Evolutionary conservation across 2,329 filamentous ascomycete species (phyloP).

Genomic region (Exophiala lecanii-corni): DNA sequence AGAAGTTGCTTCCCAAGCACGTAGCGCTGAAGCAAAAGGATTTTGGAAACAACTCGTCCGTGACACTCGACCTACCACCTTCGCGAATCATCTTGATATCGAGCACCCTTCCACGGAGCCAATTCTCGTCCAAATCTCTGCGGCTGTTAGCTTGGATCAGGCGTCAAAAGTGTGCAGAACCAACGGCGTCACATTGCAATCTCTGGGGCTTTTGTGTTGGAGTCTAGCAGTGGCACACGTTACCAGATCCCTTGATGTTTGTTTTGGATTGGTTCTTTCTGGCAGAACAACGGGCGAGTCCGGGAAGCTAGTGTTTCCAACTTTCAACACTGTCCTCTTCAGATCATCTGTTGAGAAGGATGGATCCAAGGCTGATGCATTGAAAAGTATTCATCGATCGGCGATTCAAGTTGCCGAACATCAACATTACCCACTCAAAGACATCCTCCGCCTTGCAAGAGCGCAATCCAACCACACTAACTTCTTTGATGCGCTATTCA

Average conservation of each 20-base stretch:
- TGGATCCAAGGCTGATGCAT: constrained; percentile 53
- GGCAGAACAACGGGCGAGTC: constrained; percentile 72
- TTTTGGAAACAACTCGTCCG: constrained; percentile 70
- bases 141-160: constrained; percentile 37
- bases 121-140: constrained; percentile 46
- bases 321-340: constrained; percentile 84
- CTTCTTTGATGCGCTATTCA: constrained; percentile 62
- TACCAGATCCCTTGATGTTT: constrained; percentile 63
- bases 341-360: constrained; percentile 66
- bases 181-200: constrained; percentile 67
- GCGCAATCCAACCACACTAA: constrained; percentile 31
- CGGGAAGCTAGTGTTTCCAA: constrained; percentile 71
- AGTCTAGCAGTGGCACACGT: constrained; percentile 63
- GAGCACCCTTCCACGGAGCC: neutral
- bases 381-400: constrained; percentile 69
- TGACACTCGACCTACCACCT: constrained; percentile 18
- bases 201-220: constrained; percentile 73
- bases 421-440: constrained; percentile 73
- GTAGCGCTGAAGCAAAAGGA: constrained; percentile 43
- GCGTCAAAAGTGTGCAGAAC: constrained; percentile 60
- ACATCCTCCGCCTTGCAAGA: constrained; percentile 54
- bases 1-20: constrained; percentile 47
- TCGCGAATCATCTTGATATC: neutral
- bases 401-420: constrained; percentile 62
- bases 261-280: constrained; percentile 78